Base-by-base conservation (phyloP, 2,329 filamentous ascomycete genomes). In the Raffaelea albimanens region DNA sequence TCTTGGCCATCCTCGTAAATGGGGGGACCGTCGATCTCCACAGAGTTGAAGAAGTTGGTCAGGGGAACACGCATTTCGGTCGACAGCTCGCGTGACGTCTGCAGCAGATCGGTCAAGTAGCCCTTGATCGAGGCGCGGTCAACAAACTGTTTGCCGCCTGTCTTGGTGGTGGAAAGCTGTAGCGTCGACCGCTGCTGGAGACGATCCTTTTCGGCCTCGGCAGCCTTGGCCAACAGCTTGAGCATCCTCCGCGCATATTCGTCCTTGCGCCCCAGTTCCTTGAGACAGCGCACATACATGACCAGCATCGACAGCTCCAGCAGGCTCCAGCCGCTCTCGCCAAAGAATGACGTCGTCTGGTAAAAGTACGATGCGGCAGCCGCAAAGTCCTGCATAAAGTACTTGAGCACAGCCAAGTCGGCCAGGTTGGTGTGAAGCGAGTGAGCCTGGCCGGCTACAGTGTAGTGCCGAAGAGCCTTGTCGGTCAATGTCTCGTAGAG, bases 361-460 rank as follows among this genome's bases (percentile, higher is more conserved):
- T 84, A 78, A 57, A 98, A 93, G 58, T 86, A 90, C 1, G 76
- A 76, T 0, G 85, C 82, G 1, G 93, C 90, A 1, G 80, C 75
- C 2, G 69, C 71, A 59, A 82, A 90, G 54, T 97, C 86, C 20
- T 78, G 76, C 3, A 86, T 71, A 50, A 85, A 78, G 56, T 83
- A 93, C 58, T 91, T 90, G 44, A 96, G 69, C 5, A 93, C 76
- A 1, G 89, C 93, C 41, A 97, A 74, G 63, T 98, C 93, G 10
- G 87, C 85, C 62, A 90, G 79, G 51, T 83, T 82, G 19, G 82
- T 76, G 56, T 94, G 82, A 1, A 85, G 82, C 8, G 87, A 86
- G 56, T 94, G 84, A 0, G 73, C 73, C 53, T 91, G 85, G 47
- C 82, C 85, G 4, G 90, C 88, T 4, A 88, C 79, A 14, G 82